Evolutionary conservation across 192 early-diverging fungal species (phyloP).

Genomic region (Linnemannia schmuckeri): DNA sequence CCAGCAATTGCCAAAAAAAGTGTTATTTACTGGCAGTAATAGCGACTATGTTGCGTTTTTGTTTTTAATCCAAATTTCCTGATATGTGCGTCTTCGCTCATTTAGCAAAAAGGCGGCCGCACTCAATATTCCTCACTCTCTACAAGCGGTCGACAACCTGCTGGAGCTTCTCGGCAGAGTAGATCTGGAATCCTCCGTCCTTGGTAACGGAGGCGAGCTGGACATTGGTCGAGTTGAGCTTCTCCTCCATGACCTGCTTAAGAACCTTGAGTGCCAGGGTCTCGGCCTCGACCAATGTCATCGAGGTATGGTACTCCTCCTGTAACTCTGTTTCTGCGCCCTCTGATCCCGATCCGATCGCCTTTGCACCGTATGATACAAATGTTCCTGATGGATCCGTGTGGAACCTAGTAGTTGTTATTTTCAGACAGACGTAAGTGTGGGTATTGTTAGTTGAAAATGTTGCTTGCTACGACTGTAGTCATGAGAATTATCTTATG

Average conservation of each 20-base stretch:
- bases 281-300: constrained; percentile 91
- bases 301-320: constrained; percentile 93
- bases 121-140: constrained; percentile 1
- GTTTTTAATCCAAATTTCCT: background rate
- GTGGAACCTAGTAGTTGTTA: constrained; percentile 74
- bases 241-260: constrained; percentile 99
- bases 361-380: constrained; percentile 95
- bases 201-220: constrained; percentile 92
- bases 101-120: too few species aligned
- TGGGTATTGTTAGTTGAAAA: background rate
- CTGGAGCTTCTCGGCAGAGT: constrained; percentile 85
- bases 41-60: background rate
- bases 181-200: constrained; percentile 83
- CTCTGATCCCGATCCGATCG: constrained; percentile 98
- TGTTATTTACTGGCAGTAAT: background rate
- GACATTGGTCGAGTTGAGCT: constrained; percentile 95
- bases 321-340: constrained; percentile 98
- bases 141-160: constrained; percentile 80
- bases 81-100: background rate
- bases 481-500: too few species aligned
- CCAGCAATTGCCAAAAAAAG: background rate
- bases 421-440: background rate
- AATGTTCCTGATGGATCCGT: constrained; percentile 99
- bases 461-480: background rate
- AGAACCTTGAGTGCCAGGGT: constrained; percentile 93